A percentile compares a stretch with the other conserved stretches of the same genome.
phyloP scores from a whole-genome alignment of 331 rosid species.

The Quercus tomentella region DNA sequence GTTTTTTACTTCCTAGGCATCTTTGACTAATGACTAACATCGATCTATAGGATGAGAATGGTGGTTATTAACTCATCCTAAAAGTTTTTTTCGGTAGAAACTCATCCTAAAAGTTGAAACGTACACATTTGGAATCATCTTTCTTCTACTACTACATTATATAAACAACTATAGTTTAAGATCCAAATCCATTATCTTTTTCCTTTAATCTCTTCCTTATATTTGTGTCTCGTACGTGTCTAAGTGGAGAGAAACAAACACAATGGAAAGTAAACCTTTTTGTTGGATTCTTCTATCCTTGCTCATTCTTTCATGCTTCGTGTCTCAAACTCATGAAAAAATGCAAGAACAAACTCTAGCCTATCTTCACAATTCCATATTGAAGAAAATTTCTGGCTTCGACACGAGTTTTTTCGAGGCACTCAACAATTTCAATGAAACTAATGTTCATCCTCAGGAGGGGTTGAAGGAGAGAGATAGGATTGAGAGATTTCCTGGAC shows the following conservation, averaged over 20 bases:
- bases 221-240: not conserved
- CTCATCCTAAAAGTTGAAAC: too few relatives aligned
- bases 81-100: too few relatives aligned
- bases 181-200: too few relatives aligned
- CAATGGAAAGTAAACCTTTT: constrained; percentile 3
- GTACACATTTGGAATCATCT: too few relatives aligned
- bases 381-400: constrained; percentile 9
- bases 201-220: not conserved
- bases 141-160: too few relatives aligned
- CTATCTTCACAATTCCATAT: constrained; percentile 1
- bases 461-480: constrained; percentile 57
- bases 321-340: constrained; percentile 19
- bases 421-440: not conserved
- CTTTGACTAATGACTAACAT: too few relatives aligned
- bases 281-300: not conserved
- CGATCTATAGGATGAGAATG: too few relatives aligned
- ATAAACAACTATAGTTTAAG: too few relatives aligned
- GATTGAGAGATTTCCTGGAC: constrained; percentile 67
- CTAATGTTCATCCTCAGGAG: constrained; percentile 27
- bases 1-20: too few relatives aligned
- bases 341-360: constrained; percentile 7
- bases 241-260: not conserved
- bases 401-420: constrained; percentile 43
- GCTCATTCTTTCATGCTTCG: constrained; percentile 18
- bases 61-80: too few relatives aligned